Conservation (phyloP, 75 land plant genomes). For the Cryptomeria japonica region DNA sequence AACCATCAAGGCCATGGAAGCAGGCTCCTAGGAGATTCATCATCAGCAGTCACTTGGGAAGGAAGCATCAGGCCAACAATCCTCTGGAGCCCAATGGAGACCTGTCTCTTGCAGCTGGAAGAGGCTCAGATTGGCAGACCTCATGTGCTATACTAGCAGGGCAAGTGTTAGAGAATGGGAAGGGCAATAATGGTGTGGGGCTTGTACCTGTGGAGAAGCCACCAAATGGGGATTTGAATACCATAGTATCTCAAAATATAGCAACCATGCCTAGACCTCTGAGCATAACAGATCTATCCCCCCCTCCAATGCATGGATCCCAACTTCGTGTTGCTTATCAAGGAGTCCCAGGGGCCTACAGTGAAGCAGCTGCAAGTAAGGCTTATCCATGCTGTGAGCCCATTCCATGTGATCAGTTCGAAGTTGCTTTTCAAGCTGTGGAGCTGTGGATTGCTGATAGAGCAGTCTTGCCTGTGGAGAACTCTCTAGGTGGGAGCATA, state of each 20-base stretch:
- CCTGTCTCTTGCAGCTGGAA: not conserved
- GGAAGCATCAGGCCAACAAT: not conserved
- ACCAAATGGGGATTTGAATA: not conserved
- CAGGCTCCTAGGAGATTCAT: not conserved
- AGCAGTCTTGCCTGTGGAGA: conserved; percentile 73
- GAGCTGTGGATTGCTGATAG: conserved; percentile 75
- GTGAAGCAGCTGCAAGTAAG: conserved; percentile 76
- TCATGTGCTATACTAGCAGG: conserved; percentile 38
- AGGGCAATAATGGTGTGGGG: not conserved
- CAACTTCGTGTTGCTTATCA: conserved; percentile 72
- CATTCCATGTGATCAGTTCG: conserved; percentile 75
- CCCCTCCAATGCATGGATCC: conserved; percentile 79
- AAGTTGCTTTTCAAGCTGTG: conserved; percentile 74
- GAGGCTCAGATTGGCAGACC: conserved; percentile 34
- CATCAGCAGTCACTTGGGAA: not conserved
- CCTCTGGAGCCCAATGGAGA: conserved; percentile 2
- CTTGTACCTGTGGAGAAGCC: not conserved
- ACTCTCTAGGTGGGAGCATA: conserved; percentile 71
- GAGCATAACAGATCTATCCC: conserved; percentile 33
- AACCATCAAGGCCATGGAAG: not conserved
- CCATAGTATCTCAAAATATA: not conserved
- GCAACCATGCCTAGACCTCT: conserved; percentile 16
- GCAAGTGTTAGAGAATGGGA: not conserved
- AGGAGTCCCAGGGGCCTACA: conserved; percentile 81
- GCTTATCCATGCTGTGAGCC: conserved; percentile 76